Conservation (phyloP, 2,329 filamentous ascomycete species). For the Paraphaeosphaeria minitans region DNA sequence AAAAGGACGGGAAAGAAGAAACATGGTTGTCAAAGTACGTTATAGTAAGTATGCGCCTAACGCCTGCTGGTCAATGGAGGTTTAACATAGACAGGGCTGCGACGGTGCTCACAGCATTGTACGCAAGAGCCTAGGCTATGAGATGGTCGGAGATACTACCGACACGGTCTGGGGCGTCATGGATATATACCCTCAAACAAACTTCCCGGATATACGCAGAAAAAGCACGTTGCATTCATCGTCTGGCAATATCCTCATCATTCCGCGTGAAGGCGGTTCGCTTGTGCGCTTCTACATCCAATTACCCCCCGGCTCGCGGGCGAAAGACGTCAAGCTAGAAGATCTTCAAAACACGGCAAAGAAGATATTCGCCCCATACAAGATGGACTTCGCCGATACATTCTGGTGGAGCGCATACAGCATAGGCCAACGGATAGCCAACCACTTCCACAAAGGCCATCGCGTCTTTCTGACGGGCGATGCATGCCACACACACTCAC, state of each 20-base stretch:
- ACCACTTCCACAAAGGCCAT: slow-evolving; percentile 68
- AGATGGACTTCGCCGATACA: slow-evolving; percentile 61
- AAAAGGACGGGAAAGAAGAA: slow-evolving; percentile 37
- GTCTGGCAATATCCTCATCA: slow-evolving; percentile 55
- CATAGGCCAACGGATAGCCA: slow-evolving; percentile 73
- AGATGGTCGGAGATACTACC: slow-evolving; percentile 64
- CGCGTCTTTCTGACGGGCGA: slow-evolving; percentile 73
- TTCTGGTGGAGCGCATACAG: slow-evolving; percentile 76
- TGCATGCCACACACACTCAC: slow-evolving; percentile 71
- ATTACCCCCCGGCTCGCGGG: slow-evolving; percentile 56
- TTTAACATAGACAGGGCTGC: slow-evolving; percentile 50
- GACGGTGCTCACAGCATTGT: slow-evolving; percentile 61
- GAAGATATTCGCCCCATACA: slow-evolving; percentile 61
- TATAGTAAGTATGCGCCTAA: slow-evolving; percentile 29
- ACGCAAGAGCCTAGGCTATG: slow-evolving; percentile 56
- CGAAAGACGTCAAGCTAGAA: slow-evolving; percentile 58
- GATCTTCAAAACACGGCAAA: slow-evolving; percentile 60
- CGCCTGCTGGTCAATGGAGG: background rate
- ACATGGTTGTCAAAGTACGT: slow-evolving; percentile 47
- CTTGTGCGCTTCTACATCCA: slow-evolving; percentile 69
- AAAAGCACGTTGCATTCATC: slow-evolving; percentile 56
- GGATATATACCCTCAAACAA: slow-evolving; percentile 57
- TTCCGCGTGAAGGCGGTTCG: slow-evolving; percentile 60
- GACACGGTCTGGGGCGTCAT: slow-evolving; percentile 65
- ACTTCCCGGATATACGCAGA: slow-evolving; percentile 58